Conservation (phyloP, 2,329 filamentous ascomycete genomes). For the Coniochaeta hoffmannii region DNA sequence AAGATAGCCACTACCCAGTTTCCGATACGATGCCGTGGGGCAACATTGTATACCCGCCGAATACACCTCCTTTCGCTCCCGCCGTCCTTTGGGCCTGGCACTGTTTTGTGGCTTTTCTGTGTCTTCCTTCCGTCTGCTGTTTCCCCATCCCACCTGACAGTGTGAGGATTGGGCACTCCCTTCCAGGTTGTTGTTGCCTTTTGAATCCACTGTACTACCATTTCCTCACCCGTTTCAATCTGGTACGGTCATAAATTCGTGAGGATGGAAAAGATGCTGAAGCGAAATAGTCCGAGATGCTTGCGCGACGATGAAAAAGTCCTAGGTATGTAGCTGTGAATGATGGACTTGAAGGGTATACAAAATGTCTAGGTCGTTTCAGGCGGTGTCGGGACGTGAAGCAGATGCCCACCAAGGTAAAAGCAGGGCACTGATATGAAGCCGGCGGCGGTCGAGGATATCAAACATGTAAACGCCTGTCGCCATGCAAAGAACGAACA, state of each 20-base stretch:
- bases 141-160: background rate
- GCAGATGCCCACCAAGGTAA: background rate
- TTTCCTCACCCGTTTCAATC: background rate
- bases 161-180: background rate
- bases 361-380: background rate
- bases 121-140: background rate
- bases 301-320: background rate
- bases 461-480: constrained; percentile 3
- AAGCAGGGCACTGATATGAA: constrained; percentile 5
- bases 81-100: background rate
- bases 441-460: background rate
- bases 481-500: constrained; percentile 28
- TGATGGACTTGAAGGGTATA: background rate
- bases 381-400: background rate
- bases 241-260: background rate
- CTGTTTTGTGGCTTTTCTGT: background rate
- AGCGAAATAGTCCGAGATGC: background rate
- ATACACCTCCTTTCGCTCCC: background rate
- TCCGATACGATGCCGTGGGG: constrained; percentile 1
- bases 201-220: background rate
- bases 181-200: background rate
- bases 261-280: background rate
- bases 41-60: background rate
- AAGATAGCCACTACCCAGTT: constrained; percentile 1
- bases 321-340: background rate